Percentiles rank a stretch among this genome's conserved stretches.
phyloP scores from a whole-genome alignment of 345 rosid genomes.

The Eucalyptus cloeziana region DNA sequence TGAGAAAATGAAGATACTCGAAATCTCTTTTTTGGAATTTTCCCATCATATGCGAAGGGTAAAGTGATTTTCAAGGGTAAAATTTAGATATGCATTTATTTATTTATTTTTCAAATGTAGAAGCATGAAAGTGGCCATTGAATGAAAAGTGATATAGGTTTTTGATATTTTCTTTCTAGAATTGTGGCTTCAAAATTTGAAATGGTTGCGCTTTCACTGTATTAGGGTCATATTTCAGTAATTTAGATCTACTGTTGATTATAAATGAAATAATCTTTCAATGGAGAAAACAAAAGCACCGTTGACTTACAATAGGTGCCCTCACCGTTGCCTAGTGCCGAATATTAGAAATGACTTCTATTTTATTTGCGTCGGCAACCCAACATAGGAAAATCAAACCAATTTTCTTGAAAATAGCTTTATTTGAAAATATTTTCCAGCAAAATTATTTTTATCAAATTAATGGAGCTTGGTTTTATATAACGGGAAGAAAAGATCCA shows the following conservation, averaged over 20 bases:
- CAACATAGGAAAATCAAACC: neutral
- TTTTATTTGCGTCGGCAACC: neutral
- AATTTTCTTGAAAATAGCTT: neutral
- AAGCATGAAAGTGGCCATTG: neutral
- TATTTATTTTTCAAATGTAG: neutral
- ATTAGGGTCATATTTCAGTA: neutral
- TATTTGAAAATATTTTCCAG: neutral
- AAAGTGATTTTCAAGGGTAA: neutral
- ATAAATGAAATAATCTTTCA: neutral
- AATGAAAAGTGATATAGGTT: neutral
- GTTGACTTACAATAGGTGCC: neutral
- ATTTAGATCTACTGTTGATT: neutral
- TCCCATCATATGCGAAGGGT: too few species aligned
- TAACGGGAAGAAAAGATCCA: neutral
- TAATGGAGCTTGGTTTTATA: neutral
- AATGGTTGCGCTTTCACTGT: neutral
- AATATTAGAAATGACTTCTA: neutral
- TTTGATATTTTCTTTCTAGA: too few species aligned
- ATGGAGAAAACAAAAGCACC: neutral
- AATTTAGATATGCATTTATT: too few species aligned
- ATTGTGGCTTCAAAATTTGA: neutral
- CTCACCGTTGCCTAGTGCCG: neutral
- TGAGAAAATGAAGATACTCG: rapidly evolving
- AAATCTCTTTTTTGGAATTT: too few species aligned
- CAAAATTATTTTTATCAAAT: neutral